Evolutionary conservation across 2,329 filamentous ascomycete genomes (phyloP), one percentile per base, ranked within the genome.

Genomic region (Phaeosphaeriaceae sp.): DNA sequence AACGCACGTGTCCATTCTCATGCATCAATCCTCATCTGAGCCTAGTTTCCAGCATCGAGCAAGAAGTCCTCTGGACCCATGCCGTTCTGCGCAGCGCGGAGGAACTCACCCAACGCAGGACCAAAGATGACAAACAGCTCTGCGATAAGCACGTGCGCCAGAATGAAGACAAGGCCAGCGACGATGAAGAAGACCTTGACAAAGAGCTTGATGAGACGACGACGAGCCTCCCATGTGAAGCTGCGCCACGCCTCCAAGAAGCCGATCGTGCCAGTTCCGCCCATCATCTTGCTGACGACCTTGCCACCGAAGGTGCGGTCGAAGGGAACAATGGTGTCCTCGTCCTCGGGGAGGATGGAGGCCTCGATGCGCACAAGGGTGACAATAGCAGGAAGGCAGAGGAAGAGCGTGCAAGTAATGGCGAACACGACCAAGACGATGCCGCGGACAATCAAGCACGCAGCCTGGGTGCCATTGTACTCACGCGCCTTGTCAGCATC

Each of bases 271-370:
- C 91, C 91, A 62, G 84, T 86, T 54, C 90, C 91, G 58, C 87
- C 89, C n/a, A 92, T 82, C 50, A 92, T 84, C 58, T 86, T 85
- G n/a, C 91, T 88, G 63, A 89, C 86, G 25, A 94, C 86, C 73
- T 88, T 90, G 67, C 91, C 91, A 62, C 85, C 87, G 71, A 96
- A 96, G 27, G 89, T 89, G 64, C 93, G 91, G 82, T 98, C 94
- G 70, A 98, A 97, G 31, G 92, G 89, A 36, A 98, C 89, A 63
- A 97, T 91, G 24, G 91, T 88, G 79, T 96, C 90, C 65, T 93
- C 86, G 19, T 91, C 88, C 58, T 92, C 89, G 0, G 92, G 87
- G 2, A 98, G 87, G 67, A 97, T 88, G 49, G 91, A 94, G 7
- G 93, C 93, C 75, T 96, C 92, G 36, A 97, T 88, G 62, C 94